These are phyloP conservation scores for Azolla pinnata DNA, from an alignment of 75 land plant species.

Conservation along the genomic window DNA sequence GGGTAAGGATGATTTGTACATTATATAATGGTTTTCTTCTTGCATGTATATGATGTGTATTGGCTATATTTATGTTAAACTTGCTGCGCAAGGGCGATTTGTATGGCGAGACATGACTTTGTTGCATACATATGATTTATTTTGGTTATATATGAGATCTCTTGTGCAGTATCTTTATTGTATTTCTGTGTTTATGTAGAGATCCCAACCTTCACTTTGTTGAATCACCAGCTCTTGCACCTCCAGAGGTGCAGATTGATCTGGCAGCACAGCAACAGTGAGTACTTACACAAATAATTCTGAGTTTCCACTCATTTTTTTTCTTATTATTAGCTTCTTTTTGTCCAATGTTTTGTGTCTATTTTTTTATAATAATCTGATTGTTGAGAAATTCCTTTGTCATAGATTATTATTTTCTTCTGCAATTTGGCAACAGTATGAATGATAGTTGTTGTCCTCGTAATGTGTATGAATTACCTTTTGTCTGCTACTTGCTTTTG, in stretches of 20 bases:
- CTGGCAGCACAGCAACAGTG: constrained; percentile 39
- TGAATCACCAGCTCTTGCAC: constrained; percentile 73
- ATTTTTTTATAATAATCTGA: background rate
- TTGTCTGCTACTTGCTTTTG: no score
- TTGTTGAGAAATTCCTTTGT: background rate
- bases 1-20: constrained; percentile 29
- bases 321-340: background rate
- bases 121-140: no score
- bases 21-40: background rate
- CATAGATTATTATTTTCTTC: background rate
- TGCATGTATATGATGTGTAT: background rate
- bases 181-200: constrained; percentile 17
- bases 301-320: background rate
- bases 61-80: constrained; percentile 1
- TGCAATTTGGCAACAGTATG: no score
- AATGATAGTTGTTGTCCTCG: no score
- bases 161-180: background rate
- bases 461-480: no score
- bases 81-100: background rate
- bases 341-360: background rate
- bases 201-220: constrained; percentile 67
- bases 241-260: constrained; percentile 76
- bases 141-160: background rate
- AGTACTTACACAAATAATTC: constrained; percentile 3
- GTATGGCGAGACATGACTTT: no score